Evolutionary conservation across 768 basidiomycete species (phyloP).

Genomic region (Serpula lacrymans): DNA sequence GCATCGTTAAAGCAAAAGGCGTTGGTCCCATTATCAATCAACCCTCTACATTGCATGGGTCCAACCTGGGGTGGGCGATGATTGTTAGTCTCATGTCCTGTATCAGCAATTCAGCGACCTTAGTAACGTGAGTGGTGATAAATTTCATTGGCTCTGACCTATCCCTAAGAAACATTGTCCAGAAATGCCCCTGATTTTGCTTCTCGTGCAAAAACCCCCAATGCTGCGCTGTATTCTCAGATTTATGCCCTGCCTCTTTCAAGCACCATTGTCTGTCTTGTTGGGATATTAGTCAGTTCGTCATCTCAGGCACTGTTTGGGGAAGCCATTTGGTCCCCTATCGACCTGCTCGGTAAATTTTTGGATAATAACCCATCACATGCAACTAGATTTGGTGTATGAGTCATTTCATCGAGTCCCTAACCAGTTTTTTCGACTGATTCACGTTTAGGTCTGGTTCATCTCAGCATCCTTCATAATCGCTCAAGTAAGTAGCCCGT

Average conservation of each 20-base stretch:
- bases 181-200: conserved; percentile 79
- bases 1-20: conserved; percentile 72
- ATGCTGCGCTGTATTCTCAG: conserved; percentile 63
- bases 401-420: conserved; percentile 6
- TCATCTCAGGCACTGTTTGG: conserved; percentile 74
- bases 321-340: conserved; percentile 74
- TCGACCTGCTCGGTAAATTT: conserved; percentile 67
- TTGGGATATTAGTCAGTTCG: conserved; percentile 81
- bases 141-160: conserved; percentile 6
- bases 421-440: background rate
- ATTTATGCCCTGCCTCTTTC: conserved; percentile 67
- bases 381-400: conserved; percentile 65
- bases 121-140: conserved; percentile 50
- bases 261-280: conserved; percentile 72
- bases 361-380: conserved; percentile 59
- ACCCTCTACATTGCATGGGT: conserved; percentile 60
- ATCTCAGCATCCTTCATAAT: conserved; percentile 77
- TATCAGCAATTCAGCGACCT: conserved; percentile 76
- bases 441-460: conserved; percentile 71
- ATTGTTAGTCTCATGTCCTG: conserved; percentile 69
- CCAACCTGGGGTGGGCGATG: conserved; percentile 74
- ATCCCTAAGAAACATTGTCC: conserved; percentile 11
- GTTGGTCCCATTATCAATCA: conserved; percentile 73
- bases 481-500: conserved; percentile 49
- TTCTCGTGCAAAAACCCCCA: conserved; percentile 53